These are phyloP conservation scores for Beauveria bassiana DNA, from an alignment of 2,329 filamentous ascomycete genomes.

Conservation along the genomic window DNA sequence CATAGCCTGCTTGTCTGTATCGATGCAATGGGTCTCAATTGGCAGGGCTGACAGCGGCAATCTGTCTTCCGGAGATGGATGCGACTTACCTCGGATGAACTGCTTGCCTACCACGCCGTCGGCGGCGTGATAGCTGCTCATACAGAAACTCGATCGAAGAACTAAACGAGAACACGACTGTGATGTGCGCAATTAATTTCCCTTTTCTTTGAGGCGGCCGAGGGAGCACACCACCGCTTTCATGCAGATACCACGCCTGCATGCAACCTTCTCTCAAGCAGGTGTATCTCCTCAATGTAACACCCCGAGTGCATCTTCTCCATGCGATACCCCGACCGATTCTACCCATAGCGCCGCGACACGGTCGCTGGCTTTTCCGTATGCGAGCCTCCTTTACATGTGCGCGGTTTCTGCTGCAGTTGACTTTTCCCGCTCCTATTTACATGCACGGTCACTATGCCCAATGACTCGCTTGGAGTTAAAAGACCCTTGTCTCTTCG, in stretches of 20 bases:
- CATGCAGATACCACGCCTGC: neutral
- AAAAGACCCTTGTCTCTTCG: neutral
- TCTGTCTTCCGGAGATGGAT: neutral
- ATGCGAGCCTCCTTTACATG: neutral
- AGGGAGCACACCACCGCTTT: neutral
- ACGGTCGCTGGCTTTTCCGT: neutral
- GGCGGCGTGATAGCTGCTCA: neutral
- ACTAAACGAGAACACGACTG: neutral
- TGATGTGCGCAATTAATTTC: neutral
- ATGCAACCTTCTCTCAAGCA: neutral
- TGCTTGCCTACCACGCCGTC: neutral
- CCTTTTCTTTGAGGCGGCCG: neutral
- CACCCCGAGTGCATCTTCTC: neutral
- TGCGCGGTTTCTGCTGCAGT: neutral
- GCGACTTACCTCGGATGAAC: conserved; percentile 3
- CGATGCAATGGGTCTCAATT: neutral
- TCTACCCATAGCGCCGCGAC: neutral
- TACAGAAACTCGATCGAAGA: neutral
- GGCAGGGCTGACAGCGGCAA: neutral
- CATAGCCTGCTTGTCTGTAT: neutral
- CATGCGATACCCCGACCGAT: neutral
- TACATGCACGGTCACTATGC: neutral
- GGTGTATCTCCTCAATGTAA: neutral
- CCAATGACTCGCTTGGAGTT: neutral
- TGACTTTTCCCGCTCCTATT: neutral